These are phyloP conservation scores for Didymella pinodella DNA, from an alignment of 2,329 filamentous ascomycete species.

Conservation along the genomic window DNA sequence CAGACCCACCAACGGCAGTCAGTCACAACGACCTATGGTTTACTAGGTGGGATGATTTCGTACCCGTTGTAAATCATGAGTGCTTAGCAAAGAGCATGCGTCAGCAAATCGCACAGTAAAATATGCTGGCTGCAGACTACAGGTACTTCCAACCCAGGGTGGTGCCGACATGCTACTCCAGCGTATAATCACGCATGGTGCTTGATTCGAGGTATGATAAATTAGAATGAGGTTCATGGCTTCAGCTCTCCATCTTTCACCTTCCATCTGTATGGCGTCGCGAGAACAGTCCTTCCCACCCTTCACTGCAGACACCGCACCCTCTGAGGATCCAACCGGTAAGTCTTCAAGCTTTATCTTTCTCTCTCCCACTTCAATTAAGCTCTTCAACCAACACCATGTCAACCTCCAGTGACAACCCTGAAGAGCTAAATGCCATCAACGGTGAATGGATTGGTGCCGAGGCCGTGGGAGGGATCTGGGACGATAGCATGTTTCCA, in stretches of 20 bases:
- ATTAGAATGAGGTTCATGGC: not conserved
- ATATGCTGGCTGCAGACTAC: not conserved
- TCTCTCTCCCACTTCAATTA: not conserved
- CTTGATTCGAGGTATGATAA: not conserved
- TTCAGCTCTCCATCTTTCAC: not conserved
- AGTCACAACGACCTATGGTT: not conserved
- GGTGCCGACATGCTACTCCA: not conserved
- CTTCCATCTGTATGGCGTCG: not conserved
- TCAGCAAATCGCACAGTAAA: not conserved
- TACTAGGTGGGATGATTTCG: not conserved
- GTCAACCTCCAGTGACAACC: not conserved
- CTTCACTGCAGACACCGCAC: constrained; percentile 1
- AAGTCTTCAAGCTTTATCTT: not conserved
- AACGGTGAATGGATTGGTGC: not conserved
- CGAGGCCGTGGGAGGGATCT: not conserved
- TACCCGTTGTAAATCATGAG: too few relatives aligned
- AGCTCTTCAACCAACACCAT: not conserved
- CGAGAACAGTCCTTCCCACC: not conserved
- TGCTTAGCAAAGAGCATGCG: not conserved
- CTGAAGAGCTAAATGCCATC: not conserved
- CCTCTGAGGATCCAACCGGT: not conserved
- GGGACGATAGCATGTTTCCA: constrained; percentile 1
- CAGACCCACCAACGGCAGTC: not conserved
- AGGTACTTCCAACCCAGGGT: not conserved
- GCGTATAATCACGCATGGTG: not conserved